Evolutionary conservation across 257 asterid genomes (phyloP).

Genomic region (Solanum sejunctum): DNA sequence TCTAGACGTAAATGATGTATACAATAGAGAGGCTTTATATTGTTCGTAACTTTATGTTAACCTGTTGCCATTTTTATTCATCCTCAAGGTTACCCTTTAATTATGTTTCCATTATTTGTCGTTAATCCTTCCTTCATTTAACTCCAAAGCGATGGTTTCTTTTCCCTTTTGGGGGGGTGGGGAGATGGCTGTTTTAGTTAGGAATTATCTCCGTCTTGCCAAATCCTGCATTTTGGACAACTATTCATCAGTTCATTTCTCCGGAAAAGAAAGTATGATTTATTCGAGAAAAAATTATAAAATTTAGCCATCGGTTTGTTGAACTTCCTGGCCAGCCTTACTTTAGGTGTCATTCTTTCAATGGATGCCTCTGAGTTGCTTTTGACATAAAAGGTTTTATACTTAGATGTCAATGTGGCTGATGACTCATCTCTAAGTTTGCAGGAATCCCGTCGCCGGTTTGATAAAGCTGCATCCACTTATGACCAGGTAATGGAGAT

Average conservation of each 20-base stretch:
- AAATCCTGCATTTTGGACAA: not conserved
- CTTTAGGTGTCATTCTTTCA: not conserved
- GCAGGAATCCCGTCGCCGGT: conserved; percentile 92
- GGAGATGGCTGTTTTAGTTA: not conserved
- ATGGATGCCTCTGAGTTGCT: not conserved
- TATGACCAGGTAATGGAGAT: conserved; percentile 71
- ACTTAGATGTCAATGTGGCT: not conserved
- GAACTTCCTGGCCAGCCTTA: not conserved
- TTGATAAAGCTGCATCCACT: conserved; percentile 64
- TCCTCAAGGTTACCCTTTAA: not conserved
- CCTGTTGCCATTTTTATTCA: not conserved
- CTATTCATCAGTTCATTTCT: not conserved
- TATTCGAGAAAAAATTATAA: no score
- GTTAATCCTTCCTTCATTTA: not conserved
- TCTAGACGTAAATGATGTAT: not conserved
- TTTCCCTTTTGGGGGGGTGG: not conserved
- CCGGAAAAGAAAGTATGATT: not conserved
- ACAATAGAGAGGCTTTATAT: not conserved
- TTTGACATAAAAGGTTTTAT: not conserved
- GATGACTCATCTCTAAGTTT: conserved; percentile 2
- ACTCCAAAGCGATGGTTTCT: not conserved
- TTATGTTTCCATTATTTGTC: not conserved
- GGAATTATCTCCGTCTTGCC: not conserved
- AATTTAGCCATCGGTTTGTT: not conserved
- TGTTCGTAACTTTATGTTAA: not conserved